These are phyloP conservation scores for Trypanosoma lewisi DNA, from an alignment of 208 protist genomes.

Conservation along the genomic window DNA sequence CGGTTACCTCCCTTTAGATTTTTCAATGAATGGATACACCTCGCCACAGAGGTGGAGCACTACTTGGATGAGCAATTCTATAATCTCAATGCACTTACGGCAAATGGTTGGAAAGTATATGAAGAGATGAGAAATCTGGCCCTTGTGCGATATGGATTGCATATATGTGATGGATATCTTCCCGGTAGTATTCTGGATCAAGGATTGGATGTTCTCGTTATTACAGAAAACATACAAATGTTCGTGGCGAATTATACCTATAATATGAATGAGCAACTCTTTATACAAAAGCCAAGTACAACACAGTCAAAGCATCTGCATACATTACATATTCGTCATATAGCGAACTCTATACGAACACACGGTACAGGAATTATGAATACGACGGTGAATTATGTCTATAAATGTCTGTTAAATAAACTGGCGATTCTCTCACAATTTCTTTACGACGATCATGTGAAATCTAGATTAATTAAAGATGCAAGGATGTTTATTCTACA, in stretches of 20 bases:
- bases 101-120: slow-evolving; percentile 96
- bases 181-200: slow-evolving; percentile 93
- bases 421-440: slow-evolving; percentile 95
- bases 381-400: slow-evolving; percentile 97
- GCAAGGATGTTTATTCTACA: slow-evolving; percentile 63
- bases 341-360: slow-evolving; percentile 96
- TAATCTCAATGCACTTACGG: slow-evolving; percentile 94
- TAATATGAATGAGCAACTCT: slow-evolving; percentile 97
- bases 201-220: slow-evolving; percentile 96
- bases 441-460: slow-evolving; percentile 97
- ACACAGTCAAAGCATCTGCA: slow-evolving; percentile 92
- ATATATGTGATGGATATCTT: slow-evolving; percentile 88
- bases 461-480: slow-evolving; percentile 78
- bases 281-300: slow-evolving; percentile 83
- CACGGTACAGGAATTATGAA: slow-evolving; percentile 98
- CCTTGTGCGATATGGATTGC: slow-evolving; percentile 87
- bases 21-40: slow-evolving; percentile 77
- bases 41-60: slow-evolving; percentile 75
- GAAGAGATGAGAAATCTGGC: slow-evolving; percentile 96
- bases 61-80: slow-evolving; percentile 97
- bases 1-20: slow-evolving; percentile 78
- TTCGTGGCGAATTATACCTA: slow-evolving; percentile 97
- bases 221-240: slow-evolving; percentile 97
- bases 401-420: slow-evolving; percentile 94
- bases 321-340: slow-evolving; percentile 95